phyloP scores from a whole-genome alignment of 2,329 filamentous ascomycete genomes.

The Trichoderma guizhouense region DNA sequence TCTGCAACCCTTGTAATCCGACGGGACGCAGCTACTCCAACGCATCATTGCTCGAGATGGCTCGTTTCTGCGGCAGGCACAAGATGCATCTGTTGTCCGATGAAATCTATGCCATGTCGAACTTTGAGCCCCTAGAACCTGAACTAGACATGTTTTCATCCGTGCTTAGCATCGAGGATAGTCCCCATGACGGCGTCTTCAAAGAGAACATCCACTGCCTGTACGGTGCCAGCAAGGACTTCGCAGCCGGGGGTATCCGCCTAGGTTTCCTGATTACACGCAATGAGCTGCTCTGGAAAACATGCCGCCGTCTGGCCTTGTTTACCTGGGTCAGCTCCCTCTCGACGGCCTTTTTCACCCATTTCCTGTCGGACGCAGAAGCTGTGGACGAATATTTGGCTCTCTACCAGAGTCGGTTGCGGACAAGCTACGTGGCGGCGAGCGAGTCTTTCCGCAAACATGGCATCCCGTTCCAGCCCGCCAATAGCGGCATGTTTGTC shows the following conservation, averaged over 20 bases:
- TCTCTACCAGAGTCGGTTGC: not conserved
- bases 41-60: not conserved
- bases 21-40: not conserved
- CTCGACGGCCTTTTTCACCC: not conserved
- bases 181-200: not conserved
- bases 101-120: not conserved
- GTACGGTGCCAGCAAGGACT: not conserved
- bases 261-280: not conserved
- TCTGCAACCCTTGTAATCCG: not conserved
- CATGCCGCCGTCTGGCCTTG: not conserved
- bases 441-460: not conserved
- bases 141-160: not conserved
- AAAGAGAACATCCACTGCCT: not conserved
- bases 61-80: not conserved
- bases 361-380: not conserved
- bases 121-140: not conserved
- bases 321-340: not conserved
- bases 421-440: not conserved
- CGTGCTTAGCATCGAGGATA: not conserved
- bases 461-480: not conserved
- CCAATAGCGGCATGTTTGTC: not conserved
- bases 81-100: not conserved
- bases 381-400: not conserved
- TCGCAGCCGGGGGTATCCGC: not conserved
- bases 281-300: not conserved